A percentile compares a stretch with the other conserved stretches of the same genome.
phyloP scores from a whole-genome alignment of 192 early-diverging fungal genomes.

The Geosiphon pyriformis region DNA sequence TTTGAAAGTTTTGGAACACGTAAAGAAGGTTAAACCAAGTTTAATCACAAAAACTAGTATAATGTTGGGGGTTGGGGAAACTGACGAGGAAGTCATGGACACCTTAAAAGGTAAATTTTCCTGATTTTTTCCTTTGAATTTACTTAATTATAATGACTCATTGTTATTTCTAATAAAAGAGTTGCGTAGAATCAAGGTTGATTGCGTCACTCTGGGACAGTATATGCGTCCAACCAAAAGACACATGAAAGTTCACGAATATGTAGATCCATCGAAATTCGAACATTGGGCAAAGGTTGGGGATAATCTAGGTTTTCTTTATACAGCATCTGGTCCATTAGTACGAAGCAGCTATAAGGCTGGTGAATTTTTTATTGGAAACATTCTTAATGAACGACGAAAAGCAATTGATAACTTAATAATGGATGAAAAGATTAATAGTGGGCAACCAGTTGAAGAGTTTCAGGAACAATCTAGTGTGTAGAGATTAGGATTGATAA shows the following conservation, averaged over 20 bases:
- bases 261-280: constrained; percentile 89
- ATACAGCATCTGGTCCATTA: constrained; percentile 92
- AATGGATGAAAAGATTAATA: no score
- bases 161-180: constrained; percentile 36
- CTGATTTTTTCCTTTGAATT: constrained; percentile 11
- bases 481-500: no score
- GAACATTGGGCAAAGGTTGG: constrained; percentile 79
- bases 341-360: constrained; percentile 96
- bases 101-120: constrained; percentile 65
- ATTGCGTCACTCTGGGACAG: constrained; percentile 96
- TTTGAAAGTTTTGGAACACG: constrained; percentile 80
- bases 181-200: constrained; percentile 74
- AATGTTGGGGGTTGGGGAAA: constrained; percentile 97
- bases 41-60: constrained; percentile 96
- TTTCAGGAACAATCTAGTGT: no score
- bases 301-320: constrained; percentile 83
- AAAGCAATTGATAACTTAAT: no score
- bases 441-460: no score
- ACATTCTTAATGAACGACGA: constrained; percentile 57
- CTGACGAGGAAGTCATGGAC: constrained; percentile 85
- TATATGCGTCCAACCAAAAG: constrained; percentile 99
- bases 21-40: constrained; percentile 70
- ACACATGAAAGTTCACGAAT: constrained; percentile 96
- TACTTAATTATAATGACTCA: constrained; percentile 11
- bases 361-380: constrained; percentile 94